Evolutionary conservation across 2,329 filamentous ascomycete genomes (phyloP).

Genomic region (Thelonectria blattea): DNA sequence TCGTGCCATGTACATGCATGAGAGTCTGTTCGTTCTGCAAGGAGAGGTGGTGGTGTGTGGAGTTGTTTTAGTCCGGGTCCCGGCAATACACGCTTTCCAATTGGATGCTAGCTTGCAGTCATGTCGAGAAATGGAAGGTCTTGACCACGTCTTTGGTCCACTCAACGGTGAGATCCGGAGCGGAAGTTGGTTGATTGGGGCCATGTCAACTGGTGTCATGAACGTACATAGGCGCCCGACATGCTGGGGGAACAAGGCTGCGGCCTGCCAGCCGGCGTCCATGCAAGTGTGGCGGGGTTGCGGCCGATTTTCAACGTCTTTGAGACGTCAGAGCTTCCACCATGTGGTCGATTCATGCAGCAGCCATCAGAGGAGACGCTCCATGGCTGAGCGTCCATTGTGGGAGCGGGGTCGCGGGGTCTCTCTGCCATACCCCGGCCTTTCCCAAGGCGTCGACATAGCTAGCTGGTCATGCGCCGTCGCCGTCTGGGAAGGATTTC

Average conservation of each 20-base stretch:
- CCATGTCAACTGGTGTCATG: constrained; percentile 27
- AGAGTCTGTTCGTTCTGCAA: constrained; percentile 28
- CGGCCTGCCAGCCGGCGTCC: background rate
- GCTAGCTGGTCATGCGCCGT: constrained; percentile 7
- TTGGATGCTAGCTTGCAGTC: constrained; percentile 31
- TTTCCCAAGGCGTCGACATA: background rate
- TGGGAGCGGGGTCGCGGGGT: constrained; percentile 6
- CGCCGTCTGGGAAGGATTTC: constrained; percentile 52
- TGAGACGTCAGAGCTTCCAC: constrained; percentile 8
- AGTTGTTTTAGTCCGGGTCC: constrained; percentile 32
- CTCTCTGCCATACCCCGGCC: background rate
- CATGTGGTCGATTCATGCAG: background rate
- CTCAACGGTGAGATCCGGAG: constrained; percentile 15
- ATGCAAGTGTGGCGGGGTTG: constrained; percentile 13
- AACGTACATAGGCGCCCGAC: constrained; percentile 12
- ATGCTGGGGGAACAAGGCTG: constrained; percentile 16
- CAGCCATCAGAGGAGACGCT: background rate
- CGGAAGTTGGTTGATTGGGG: constrained; percentile 24
- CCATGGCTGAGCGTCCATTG: background rate
- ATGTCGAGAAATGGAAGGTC: constrained; percentile 26
- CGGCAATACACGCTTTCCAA: constrained; percentile 33
- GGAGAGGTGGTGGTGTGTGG: constrained; percentile 33
- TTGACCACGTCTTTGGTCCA: constrained; percentile 24
- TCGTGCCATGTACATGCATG: constrained; percentile 32
- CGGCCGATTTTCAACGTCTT: constrained; percentile 15